Conservation (phyloP, 2,329 filamentous ascomycete species). For the Xylaria arbuscula region DNA sequence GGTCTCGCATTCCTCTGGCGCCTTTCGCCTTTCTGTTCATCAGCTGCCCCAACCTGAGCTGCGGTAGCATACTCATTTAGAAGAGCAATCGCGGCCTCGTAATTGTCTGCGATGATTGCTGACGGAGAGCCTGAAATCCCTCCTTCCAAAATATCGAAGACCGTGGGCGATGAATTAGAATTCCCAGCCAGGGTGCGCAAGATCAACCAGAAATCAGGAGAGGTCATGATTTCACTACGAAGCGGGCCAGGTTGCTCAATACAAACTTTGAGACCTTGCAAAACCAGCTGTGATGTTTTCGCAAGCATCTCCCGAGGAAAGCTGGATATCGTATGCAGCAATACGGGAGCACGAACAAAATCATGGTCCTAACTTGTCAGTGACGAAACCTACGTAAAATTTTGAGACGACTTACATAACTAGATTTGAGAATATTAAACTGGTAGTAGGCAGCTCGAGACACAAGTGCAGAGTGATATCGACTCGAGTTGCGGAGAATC, state of each 20-base stretch:
- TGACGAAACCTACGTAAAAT: neutral
- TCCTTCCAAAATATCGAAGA: conserved; percentile 88
- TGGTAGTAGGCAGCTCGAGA: conserved; percentile 89
- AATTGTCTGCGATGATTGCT: conserved; percentile 94
- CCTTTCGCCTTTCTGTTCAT: conserved; percentile 75
- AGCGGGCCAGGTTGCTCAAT: conserved; percentile 81
- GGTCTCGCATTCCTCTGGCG: conserved; percentile 54
- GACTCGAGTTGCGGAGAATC: conserved; percentile 80
- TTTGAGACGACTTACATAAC: conserved; percentile 74
- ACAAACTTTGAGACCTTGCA: conserved; percentile 83
- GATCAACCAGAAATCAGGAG: conserved; percentile 96
- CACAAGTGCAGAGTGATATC: conserved; percentile 84
- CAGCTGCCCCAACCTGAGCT: conserved; percentile 75
- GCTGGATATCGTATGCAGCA: conserved; percentile 90
- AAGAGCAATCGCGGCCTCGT: conserved; percentile 85
- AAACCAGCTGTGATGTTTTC: conserved; percentile 78
- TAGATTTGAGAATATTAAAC: conserved; percentile 80
- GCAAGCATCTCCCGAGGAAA: conserved; percentile 82
- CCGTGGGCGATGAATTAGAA: conserved; percentile 76
- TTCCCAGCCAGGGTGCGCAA: conserved; percentile 78
- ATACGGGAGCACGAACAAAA: conserved; percentile 89
- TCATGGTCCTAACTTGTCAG: conserved; percentile 76
- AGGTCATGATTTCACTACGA: conserved; percentile 92
- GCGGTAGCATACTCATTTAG: conserved; percentile 91
- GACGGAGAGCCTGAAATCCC: conserved; percentile 79